These are phyloP conservation scores for Cyclotella sp. DNA, from an alignment of 108 stramenopile species.

Conservation along the genomic window DNA sequence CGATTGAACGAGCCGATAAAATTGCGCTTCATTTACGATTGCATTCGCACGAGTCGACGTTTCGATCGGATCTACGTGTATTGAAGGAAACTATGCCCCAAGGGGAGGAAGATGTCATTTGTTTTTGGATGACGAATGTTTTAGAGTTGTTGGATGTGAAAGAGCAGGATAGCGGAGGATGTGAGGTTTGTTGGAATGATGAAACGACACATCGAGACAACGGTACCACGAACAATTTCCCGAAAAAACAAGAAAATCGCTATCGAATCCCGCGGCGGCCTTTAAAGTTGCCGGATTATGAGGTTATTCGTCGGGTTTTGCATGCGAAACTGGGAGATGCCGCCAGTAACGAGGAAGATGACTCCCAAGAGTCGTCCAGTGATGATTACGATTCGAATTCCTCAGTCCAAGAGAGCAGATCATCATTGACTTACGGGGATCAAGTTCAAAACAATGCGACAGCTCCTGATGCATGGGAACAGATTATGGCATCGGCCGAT, in stretches of 20 bases:
- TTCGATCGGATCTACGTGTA: constrained; percentile 11
- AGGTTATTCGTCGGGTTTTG: constrained; percentile 9
- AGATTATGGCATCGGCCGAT: constrained; percentile 25
- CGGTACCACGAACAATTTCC: background rate
- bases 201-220: background rate
- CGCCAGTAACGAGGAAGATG: background rate
- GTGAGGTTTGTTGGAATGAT: background rate
- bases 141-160: constrained; percentile 39
- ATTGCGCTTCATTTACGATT: constrained; percentile 35
- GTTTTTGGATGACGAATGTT: constrained; percentile 52
- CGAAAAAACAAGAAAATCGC: background rate
- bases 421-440: no score
- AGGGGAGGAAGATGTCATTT: constrained; percentile 23
- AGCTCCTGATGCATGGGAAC: constrained; percentile 21
- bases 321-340: constrained; percentile 2
- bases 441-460: no score
- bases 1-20: constrained; percentile 46
- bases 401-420: no score
- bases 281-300: constrained; percentile 39
- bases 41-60: constrained; percentile 14
- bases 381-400: background rate
- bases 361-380: background rate
- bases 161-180: constrained; percentile 1
- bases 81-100: background rate
- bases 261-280: background rate